Evolutionary conservation across 306 rosid genomes (phyloP).

Genomic region (Quercus wislizeni): DNA sequence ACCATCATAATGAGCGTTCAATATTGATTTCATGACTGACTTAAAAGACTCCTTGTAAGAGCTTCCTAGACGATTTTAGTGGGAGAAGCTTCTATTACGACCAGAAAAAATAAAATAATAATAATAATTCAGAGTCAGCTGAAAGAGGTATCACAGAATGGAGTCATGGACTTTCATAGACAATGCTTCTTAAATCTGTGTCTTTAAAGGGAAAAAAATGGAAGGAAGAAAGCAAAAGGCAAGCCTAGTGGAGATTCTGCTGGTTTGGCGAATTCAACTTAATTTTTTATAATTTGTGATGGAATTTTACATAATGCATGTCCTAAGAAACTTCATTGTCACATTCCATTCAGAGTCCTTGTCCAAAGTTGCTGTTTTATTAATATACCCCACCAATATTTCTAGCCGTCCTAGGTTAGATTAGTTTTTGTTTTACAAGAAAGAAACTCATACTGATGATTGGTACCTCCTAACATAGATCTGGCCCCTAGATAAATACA

Average conservation of each 20-base stretch:
- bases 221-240: not conserved
- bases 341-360: no score
- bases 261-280: not conserved
- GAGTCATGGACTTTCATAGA: not conserved
- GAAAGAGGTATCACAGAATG: not conserved
- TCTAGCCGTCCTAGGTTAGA: no score
- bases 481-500: no score
- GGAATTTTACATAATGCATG: no score
- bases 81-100: conserved; percentile 2
- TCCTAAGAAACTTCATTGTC: no score
- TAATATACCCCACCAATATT: no score
- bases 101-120: not conserved
- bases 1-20: not conserved
- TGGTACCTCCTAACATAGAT: not conserved
- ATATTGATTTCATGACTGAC: not conserved
- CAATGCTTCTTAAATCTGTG: not conserved
- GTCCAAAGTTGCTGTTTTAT: no score
- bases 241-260: not conserved
- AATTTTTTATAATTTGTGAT: not conserved
- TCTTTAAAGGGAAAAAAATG: not conserved
- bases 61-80: not conserved
- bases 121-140: not conserved
- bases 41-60: not conserved
- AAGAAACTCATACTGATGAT: not conserved
- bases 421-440: no score